A percentile compares a stretch with the other conserved stretches of the same genome.
phyloP scores from a whole-genome alignment of 179 eudicot genomes.

The Vitellaria paradoxa region DNA sequence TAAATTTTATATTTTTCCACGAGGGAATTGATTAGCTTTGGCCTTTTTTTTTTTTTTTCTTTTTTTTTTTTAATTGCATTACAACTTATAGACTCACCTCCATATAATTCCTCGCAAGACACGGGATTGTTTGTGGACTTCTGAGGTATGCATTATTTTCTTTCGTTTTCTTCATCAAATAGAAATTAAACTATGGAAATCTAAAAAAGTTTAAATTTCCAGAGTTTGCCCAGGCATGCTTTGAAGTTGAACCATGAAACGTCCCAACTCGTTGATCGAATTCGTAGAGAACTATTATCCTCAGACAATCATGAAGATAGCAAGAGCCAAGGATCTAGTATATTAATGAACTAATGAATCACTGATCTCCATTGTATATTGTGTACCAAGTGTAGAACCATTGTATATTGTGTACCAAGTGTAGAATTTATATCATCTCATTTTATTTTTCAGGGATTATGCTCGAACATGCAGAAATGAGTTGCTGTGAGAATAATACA shows the following conservation, averaged over 20 bases:
- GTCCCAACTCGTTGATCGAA: conserved; percentile 56
- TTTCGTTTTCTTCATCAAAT: neutral
- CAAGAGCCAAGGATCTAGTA: conserved; percentile 39
- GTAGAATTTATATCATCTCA: neutral
- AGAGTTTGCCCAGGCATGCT: conserved; percentile 72
- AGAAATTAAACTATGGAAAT: neutral
- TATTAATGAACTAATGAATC: conserved; percentile 18
- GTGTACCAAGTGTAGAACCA: neutral
- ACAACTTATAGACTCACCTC: conserved; percentile 70
- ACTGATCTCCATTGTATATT: conserved; percentile 7
- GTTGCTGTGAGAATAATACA: too few species aligned
- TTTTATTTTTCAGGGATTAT: too few species aligned
- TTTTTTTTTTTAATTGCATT: neutral
- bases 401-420: neutral
- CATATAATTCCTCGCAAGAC: conserved; percentile 93
- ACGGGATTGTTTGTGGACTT: conserved; percentile 87
- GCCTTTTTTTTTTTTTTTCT: conserved; percentile 5
- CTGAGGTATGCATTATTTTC: conserved; percentile 56
- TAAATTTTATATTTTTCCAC: neutral
- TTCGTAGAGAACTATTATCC: conserved; percentile 49
- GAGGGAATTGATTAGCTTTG: conserved; percentile 7
- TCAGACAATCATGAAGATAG: conserved; percentile 26
- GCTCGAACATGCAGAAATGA: too few species aligned
- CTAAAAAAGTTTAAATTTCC: conserved; percentile 18
- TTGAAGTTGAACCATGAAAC: conserved; percentile 69